phyloP scores from a whole-genome alignment of 2,329 filamentous ascomycete species.

The Remersonia thermophila region DNA sequence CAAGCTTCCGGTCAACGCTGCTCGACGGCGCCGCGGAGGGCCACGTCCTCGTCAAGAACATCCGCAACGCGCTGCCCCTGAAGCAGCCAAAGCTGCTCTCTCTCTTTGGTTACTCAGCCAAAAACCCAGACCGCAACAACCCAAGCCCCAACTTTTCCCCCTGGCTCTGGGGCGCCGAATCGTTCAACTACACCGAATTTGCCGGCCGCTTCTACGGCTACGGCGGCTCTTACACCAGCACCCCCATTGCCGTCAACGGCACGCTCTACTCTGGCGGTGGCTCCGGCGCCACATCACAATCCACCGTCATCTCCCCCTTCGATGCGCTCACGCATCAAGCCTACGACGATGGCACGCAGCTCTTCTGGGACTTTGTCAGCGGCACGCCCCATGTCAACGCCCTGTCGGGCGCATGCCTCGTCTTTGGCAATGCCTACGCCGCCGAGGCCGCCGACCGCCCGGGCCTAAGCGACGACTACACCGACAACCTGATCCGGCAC shows the following conservation, averaged over 20 bases:
- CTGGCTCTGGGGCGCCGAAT: conserved; percentile 30
- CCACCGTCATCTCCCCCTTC: conserved; percentile 37
- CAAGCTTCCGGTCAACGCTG: conserved; percentile 28
- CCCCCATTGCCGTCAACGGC: conserved; percentile 28
- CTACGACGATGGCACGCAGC: conserved; percentile 40
- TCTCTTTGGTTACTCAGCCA: conserved; percentile 50
- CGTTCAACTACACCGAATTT: conserved; percentile 24
- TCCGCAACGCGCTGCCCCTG: conserved; percentile 41
- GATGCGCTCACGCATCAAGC: conserved; percentile 42
- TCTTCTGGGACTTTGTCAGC: conserved; percentile 47
- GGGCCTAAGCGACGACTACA: conserved; percentile 52
- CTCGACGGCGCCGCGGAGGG: conserved; percentile 49
- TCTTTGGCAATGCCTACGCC: conserved; percentile 56
- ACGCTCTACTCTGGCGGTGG: conserved; percentile 34
- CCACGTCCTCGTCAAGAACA: conserved; percentile 53
- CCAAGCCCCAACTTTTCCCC: conserved; percentile 24
- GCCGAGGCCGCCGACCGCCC: conserved; percentile 59
- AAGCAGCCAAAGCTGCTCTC: conserved; percentile 38
- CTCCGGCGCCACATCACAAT: conserved; percentile 28
- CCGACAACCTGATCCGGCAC: conserved; percentile 42
- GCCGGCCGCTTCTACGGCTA: conserved; percentile 20
- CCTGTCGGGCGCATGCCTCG: conserved; percentile 51
- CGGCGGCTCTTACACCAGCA: conserved; percentile 11
- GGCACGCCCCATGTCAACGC: conserved; percentile 35
- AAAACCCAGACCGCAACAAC: conserved; percentile 31